A percentile compares a stretch with the other conserved stretches of the same genome.
These are phyloP conservation scores for Mucuna pruriens DNA, from an alignment of 306 rosid genomes.

Conservation along the genomic window DNA sequence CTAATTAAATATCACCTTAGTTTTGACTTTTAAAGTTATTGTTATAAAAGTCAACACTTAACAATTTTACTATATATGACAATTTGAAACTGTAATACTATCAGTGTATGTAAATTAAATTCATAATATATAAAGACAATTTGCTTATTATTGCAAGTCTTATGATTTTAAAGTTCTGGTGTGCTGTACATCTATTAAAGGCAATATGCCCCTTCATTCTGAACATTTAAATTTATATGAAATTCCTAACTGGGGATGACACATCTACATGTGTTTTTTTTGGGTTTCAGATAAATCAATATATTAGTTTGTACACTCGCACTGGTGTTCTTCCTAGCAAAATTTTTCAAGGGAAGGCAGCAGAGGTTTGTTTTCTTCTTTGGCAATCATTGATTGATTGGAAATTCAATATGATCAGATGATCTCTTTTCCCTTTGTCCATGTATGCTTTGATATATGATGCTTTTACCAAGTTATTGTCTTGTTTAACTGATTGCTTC, in stretches of 20 bases:
- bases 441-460: neutral
- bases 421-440: neutral
- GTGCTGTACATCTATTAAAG: neutral
- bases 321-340: conserved; percentile 81
- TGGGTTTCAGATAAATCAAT: conserved; percentile 78
- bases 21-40: neutral
- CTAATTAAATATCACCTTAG: neutral
- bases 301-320: conserved; percentile 73
- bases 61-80: neutral
- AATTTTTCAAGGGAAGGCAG: conserved; percentile 78
- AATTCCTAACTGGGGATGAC: conserved; percentile 13
- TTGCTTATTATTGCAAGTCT: neutral
- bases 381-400: conserved; percentile 20
- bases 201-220: conserved; percentile 12
- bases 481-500: neutral
- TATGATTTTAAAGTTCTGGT: neutral
- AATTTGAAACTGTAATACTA: neutral
- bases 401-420: neutral
- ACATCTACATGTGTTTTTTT: neutral
- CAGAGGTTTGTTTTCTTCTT: conserved; percentile 61
- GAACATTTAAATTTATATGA: neutral
- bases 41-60: neutral
- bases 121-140: neutral
- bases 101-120: neutral
- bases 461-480: neutral